Evolutionary conservation across 441 rosid genomes (phyloP).

Genomic region (Adansonia gregorii): DNA sequence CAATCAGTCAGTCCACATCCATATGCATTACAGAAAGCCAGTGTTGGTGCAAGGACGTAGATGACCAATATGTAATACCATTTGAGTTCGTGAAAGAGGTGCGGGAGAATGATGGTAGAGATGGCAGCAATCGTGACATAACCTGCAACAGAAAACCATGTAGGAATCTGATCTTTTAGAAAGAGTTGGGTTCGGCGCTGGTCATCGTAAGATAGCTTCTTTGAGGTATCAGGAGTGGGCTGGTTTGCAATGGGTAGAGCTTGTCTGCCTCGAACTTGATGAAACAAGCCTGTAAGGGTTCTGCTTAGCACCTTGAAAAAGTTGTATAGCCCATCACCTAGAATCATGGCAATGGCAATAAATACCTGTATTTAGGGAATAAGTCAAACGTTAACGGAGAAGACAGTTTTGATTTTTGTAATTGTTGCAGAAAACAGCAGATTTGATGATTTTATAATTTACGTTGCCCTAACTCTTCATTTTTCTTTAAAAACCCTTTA

Average conservation of each 20-base stretch:
- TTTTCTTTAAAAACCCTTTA: too few relatives aligned
- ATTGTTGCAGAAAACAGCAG: not conserved
- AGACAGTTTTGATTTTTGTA: slow-evolving; percentile 23
- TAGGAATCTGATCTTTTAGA: slow-evolving; percentile 78
- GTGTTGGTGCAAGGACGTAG: slow-evolving; percentile 67
- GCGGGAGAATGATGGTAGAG: slow-evolving; percentile 61
- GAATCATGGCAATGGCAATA: slow-evolving; percentile 79
- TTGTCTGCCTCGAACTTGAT: slow-evolving; percentile 44
- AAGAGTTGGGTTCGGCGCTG: slow-evolving; percentile 65
- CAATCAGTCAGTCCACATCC: slow-evolving; percentile 93
- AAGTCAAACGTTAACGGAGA: not conserved
- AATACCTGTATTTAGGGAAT: slow-evolving; percentile 55
- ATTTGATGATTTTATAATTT: not conserved
- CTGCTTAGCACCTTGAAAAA: slow-evolving; percentile 75
- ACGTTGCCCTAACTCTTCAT: too few relatives aligned
- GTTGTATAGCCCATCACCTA: slow-evolving; percentile 89
- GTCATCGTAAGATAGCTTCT: slow-evolving; percentile 58
- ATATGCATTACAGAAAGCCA: slow-evolving; percentile 89
- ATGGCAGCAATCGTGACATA: slow-evolving; percentile 61
- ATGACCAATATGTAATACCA: slow-evolving; percentile 81
- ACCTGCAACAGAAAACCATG: slow-evolving; percentile 67
- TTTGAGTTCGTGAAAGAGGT: slow-evolving; percentile 64
- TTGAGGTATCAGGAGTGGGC: slow-evolving; percentile 37
- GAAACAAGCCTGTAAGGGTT: slow-evolving; percentile 60
- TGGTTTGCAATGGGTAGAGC: slow-evolving; percentile 47